phyloP scores from a whole-genome alignment of 257 asterid genomes.

The Verbena officinalis region DNA sequence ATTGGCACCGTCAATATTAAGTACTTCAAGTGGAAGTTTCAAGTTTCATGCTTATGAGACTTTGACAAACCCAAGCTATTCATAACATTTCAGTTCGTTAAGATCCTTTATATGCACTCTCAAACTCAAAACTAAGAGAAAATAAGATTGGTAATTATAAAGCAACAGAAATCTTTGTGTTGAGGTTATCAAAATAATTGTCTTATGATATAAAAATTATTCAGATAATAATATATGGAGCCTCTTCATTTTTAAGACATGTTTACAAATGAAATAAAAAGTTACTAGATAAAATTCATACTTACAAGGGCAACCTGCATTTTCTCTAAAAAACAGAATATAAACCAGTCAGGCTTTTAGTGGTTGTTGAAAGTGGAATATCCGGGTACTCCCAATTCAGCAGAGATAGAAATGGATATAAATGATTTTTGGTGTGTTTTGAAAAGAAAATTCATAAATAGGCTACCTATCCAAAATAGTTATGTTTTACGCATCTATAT shows the following conservation, averaged over 20 bases:
- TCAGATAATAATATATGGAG: not conserved
- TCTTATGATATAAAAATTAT: not conserved
- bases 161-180: not conserved
- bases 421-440: not conserved
- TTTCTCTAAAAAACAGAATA: not conserved
- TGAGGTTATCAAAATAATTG: not conserved
- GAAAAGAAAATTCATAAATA: slow-evolving; percentile 4
- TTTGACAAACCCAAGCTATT: not conserved
- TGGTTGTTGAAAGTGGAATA: slow-evolving; percentile 6
- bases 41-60: not conserved
- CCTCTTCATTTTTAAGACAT: slow-evolving; percentile 12
- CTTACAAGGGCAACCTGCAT: slow-evolving; percentile 4
- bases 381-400: slow-evolving; percentile 13
- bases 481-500: not conserved
- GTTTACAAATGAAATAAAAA: not conserved
- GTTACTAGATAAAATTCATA: not conserved
- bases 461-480: not conserved
- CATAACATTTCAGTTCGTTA: slow-evolving; percentile 3
- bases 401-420: not conserved
- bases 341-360: slow-evolving; percentile 6
- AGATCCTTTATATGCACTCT: slow-evolving; percentile 9
- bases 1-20: not conserved
- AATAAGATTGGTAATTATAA: not conserved
- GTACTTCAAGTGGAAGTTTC: slow-evolving; percentile 11
- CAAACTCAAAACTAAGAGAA: slow-evolving; percentile 10